Percentiles rank a stretch among this genome's conserved stretches.
phyloP scores from a whole-genome alignment of 164 flowering plant species.

The Malania oleifera region DNA sequence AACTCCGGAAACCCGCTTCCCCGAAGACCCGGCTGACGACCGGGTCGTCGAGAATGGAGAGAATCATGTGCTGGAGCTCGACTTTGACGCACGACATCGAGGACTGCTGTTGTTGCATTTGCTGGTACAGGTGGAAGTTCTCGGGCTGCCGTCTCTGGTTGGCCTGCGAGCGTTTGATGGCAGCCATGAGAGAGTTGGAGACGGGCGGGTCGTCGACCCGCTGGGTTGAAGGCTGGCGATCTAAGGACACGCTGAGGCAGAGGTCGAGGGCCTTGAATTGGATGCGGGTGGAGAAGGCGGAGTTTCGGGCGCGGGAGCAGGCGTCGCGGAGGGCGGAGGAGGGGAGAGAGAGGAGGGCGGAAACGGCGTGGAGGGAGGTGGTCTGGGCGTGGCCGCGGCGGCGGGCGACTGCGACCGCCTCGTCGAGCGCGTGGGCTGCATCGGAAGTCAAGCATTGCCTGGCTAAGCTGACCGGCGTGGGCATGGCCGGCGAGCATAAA shows the following conservation, averaged over 20 bases:
- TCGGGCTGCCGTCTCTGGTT: slow-evolving; percentile 70
- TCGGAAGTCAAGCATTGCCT: slow-evolving; percentile 63
- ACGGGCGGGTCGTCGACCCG: slow-evolving; percentile 48
- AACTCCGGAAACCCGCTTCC: slow-evolving; percentile 86
- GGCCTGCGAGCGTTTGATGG: slow-evolving; percentile 64
- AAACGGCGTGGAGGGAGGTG: slow-evolving; percentile 63
- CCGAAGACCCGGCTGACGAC: slow-evolving; percentile 84
- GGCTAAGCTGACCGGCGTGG: slow-evolving; percentile 58
- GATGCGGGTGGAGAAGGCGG: slow-evolving; percentile 42
- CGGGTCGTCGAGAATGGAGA: slow-evolving; percentile 94
- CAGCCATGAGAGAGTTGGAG: slow-evolving; percentile 75
- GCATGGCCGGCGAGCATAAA: slow-evolving; percentile 30
- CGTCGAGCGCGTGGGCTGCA: slow-evolving; percentile 52
- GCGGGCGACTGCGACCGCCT: slow-evolving; percentile 58
- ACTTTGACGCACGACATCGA: slow-evolving; percentile 49
- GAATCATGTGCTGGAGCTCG: slow-evolving; percentile 65
- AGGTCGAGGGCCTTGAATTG: slow-evolving; percentile 66
- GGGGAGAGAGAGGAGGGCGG: slow-evolving; percentile 50
- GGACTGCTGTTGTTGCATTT: slow-evolving; percentile 28
- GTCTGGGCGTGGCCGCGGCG: slow-evolving; percentile 58
- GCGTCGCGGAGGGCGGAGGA: slow-evolving; percentile 54
- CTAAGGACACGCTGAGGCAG: slow-evolving; percentile 50
- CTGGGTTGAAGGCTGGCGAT: slow-evolving; percentile 39
- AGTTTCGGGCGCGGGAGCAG: slow-evolving; percentile 42
- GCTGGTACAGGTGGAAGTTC: slow-evolving; percentile 41